Evolutionary conservation across 139 green algal species (phyloP).

Genomic region (Chlorella sp.): DNA sequence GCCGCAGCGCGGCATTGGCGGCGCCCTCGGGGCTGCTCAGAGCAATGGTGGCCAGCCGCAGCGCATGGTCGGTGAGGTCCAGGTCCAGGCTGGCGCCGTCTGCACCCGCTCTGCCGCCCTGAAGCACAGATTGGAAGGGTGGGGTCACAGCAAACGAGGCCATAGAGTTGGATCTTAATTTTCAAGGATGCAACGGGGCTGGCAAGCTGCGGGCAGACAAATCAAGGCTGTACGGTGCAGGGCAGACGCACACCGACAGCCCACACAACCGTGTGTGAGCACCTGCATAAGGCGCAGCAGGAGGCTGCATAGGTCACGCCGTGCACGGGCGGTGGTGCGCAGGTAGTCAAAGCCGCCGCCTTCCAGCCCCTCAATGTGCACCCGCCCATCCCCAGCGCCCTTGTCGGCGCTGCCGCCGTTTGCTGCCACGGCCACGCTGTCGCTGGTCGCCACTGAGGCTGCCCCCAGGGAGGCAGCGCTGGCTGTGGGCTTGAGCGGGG

Average conservation of each 20-base stretch:
- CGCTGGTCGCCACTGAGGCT: background rate
- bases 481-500: slow-evolving; percentile 1
- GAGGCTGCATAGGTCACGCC: slow-evolving; percentile 9
- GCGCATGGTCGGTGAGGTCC: slow-evolving; percentile 9
- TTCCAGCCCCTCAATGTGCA: slow-evolving; percentile 8
- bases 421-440: background rate
- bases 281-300: slow-evolving; percentile 30
- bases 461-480: background rate
- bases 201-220: no score
- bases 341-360: slow-evolving; percentile 4
- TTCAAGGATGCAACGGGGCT: background rate
- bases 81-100: slow-evolving; percentile 8
- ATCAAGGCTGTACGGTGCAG: no score
- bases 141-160: no score
- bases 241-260: no score
- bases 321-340: background rate
- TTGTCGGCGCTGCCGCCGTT: no score
- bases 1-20: background rate
- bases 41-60: slow-evolving; percentile 23
- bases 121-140: no score
- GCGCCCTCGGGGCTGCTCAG: slow-evolving; percentile 13
- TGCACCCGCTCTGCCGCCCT: background rate
- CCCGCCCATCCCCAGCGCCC: background rate
- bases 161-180: no score
- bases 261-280: no score